Base-by-base conservation (phyloP, 805 yeast species). In the Wickerhamiella azyma region DNA sequence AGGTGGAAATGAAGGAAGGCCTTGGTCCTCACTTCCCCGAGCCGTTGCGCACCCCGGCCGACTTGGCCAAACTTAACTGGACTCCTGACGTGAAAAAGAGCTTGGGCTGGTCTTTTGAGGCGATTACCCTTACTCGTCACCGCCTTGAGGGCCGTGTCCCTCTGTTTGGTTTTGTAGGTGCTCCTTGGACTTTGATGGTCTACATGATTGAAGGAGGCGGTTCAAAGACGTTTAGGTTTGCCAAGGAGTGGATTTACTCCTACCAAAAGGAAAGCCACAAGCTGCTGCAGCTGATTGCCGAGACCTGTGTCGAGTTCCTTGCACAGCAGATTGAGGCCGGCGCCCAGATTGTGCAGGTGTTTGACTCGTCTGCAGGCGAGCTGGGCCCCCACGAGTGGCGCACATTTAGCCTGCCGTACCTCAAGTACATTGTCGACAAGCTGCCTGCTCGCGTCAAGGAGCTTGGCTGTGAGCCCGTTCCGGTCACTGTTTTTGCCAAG, bases 201-300 rank as follows among this genome's bases (percentile, higher is more conserved):
- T 92, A 92, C 67, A 92, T 92, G 96, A 78, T 86, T 50, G 98
- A 92, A 66, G 98, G 98, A 44, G 95, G 94, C 54, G 95, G 96
- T 14, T 79, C 96, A 6, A 83, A 83, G 60, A 71, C 89, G 71
- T 92, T 84, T 68, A 74, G 95, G 60, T 86, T 73, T 59, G 95
- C 85, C 45, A 85, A 88, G 63, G 81, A 85, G 61, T 88, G 97
- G 96, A 71, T 92, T 49, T 92, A 80, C 69, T 76, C 74, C 58
- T 77, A 78, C 60, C 83, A 94, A 24, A 75, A 77, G 48, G 79
- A 75, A 42, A 67, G 92, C 2, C 85, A 84, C 55, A 62, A 68
- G 54, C 66, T 92, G 49, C 68, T 92, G 51, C 83, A 79, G 61
- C 78, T 77, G 48, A 77, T 81, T 52, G 81, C 96, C 19, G 89